phyloP scores from a whole-genome alignment of 495 filamentous ascomycete genomes.

The Clohesyomyces aquaticus region DNA sequence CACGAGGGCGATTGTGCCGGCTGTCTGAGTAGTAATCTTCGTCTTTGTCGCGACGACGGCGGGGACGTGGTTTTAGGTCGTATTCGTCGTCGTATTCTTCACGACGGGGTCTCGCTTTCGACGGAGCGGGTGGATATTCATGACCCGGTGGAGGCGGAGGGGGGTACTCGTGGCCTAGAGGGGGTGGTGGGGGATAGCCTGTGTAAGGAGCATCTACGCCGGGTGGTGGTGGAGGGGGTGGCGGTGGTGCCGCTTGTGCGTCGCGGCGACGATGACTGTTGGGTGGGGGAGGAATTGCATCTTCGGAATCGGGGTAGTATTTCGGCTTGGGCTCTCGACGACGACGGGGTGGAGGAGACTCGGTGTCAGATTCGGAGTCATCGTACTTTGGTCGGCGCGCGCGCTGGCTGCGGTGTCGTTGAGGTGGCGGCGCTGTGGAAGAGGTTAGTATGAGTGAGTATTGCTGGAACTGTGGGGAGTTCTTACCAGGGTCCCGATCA shows the following conservation, averaged over 20 bases:
- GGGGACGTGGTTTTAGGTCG: not conserved
- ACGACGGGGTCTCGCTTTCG: not conserved
- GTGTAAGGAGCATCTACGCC: not conserved
- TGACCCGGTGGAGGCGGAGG: not conserved
- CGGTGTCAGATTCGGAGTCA: slow-evolving; percentile 3
- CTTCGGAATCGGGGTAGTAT: slow-evolving; percentile 2
- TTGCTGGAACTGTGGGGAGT: not conserved
- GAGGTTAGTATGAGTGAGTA: not conserved
- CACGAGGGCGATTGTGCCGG: slow-evolving; percentile 15
- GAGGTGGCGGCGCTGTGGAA: not conserved
- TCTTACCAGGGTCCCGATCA: not conserved
- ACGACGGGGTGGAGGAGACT: not conserved
- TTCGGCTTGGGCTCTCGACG: not conserved
- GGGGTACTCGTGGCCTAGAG: not conserved
- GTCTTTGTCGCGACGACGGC: slow-evolving; percentile 4
- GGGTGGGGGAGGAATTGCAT: not conserved
- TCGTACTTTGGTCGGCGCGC: not conserved
- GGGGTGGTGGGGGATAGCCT: not conserved
- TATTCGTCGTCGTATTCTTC: slow-evolving; percentile 11
- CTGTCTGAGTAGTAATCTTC: slow-evolving; percentile 25
- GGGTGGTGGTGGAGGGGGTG: not conserved
- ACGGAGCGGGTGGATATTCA: not conserved
- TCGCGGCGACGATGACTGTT: not conserved
- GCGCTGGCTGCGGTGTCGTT: not conserved
- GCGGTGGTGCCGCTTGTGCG: not conserved